Conservation (phyloP, 2,329 filamentous ascomycete species). For the Pseudonectria buxi region DNA sequence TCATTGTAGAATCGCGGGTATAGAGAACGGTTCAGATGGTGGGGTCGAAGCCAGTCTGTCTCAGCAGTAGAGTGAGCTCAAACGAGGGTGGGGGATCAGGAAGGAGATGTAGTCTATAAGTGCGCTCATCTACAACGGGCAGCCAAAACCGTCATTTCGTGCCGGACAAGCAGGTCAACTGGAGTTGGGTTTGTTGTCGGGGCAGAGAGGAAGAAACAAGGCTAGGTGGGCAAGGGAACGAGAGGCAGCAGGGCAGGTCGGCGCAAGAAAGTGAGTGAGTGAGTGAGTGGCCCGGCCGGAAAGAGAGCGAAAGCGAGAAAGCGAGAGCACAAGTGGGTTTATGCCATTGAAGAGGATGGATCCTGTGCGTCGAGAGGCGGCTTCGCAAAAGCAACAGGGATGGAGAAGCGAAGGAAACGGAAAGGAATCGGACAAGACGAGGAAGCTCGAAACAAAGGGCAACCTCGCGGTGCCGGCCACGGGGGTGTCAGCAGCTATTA, state of each 20-base stretch:
- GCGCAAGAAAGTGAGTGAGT: constrained; percentile 6
- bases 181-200: constrained; percentile 9
- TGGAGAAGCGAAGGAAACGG: constrained; percentile 4
- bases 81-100: constrained; percentile 12
- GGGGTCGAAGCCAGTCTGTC: background rate
- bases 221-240: too few relatives aligned
- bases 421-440: constrained; percentile 5
- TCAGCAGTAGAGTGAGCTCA: background rate
- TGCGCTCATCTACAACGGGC: constrained; percentile 19
- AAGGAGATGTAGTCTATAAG: constrained; percentile 17
- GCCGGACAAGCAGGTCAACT: constrained; percentile 3
- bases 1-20: constrained; percentile 24
- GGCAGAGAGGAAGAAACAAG: background rate
- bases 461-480: constrained; percentile 10
- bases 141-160: constrained; percentile 18
- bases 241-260: too few relatives aligned
- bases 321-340: constrained; percentile 11
- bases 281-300: constrained; percentile 8
- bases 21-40: constrained; percentile 1
- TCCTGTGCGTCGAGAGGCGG: constrained; percentile 17
- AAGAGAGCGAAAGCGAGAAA: constrained; percentile 7
- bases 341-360: constrained; percentile 20
- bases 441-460: constrained; percentile 22
- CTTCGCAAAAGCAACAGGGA: constrained; percentile 12
- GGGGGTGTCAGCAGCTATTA: constrained; percentile 22